Evolutionary conservation across 2,329 filamentous ascomycete genomes (phyloP), one percentile per base, ranked within the genome.

Genomic region (Stagonosporopsis rhizophila): DNA sequence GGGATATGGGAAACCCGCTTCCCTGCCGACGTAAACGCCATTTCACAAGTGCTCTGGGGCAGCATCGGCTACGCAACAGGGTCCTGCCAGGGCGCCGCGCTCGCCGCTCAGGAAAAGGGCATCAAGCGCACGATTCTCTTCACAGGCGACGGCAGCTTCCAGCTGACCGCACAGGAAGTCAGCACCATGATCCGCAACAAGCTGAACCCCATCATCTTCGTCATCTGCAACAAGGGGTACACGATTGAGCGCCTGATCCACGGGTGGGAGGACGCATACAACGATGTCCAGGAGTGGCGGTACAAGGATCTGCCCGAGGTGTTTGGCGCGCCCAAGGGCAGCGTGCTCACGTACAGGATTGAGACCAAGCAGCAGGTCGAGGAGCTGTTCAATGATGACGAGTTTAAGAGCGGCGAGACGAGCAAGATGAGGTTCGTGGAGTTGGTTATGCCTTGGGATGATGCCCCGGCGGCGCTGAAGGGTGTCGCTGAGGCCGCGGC

Each of bases 221-320:
- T 95, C 60, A 89, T 96, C 64, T 92, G 90, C 82, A 96, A 96
- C 73, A 86, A 93, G 37, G 92, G 92, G 11, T 96, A 90, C 78
- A 95, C 92, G 9, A 95, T 96, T 73, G 92, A 96, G 78, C 87
- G 92, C 27, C 90, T 86, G 74, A 96, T 96, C 68, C 92, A 96
- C 75, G 91, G 91, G 49, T 89, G 89, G 86, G 81, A 92, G 8
- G 90, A 85, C 28, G 74, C 72, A 23, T 96, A 96, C 80, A 96
- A 96, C 71, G 90, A 96, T 70, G 87, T 96, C 53, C 82, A 85
- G 56, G 75, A 80, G 11, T 96, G 92, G 92, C 82, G 88, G 46
- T 90, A 88, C 80, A 86, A 85, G 72, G 85, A 87, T 19, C 76
- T 92, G 0, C 83, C 90, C 2, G 80, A 81, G 4, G 85, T 86